These are phyloP conservation scores for Lichina pygmaea DNA, from an alignment of 495 filamentous ascomycete genomes.

Conservation along the genomic window DNA sequence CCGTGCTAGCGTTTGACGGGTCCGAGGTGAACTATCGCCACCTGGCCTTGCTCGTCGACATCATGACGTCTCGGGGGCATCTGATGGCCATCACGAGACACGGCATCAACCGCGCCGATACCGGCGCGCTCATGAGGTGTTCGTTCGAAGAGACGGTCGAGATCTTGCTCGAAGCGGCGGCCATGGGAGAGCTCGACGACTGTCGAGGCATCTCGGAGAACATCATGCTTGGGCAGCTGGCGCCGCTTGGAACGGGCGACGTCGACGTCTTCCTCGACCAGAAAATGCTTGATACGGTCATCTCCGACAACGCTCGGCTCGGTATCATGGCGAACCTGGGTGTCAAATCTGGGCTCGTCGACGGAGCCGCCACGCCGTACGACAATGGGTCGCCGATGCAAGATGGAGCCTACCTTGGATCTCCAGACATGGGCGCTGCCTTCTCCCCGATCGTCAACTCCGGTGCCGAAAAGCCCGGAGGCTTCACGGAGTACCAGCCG, in stretches of 20 bases:
- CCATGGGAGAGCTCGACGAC: conserved; percentile 83
- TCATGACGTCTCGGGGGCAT: conserved; percentile 87
- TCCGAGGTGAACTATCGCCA: conserved; percentile 99
- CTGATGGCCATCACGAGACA: conserved; percentile 92
- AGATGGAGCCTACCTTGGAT: conserved; percentile 40
- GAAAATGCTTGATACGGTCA: conserved; percentile 80
- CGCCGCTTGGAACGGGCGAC: conserved; percentile 86
- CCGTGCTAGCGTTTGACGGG: conserved; percentile 87
- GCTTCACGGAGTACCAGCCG: conserved; percentile 37
- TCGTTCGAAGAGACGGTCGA: conserved; percentile 99
- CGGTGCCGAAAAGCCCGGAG: conserved; percentile 47
- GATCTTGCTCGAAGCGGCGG: conserved; percentile 84
- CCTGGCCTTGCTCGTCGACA: conserved; percentile 82
- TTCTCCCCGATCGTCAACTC: conserved; percentile 78
- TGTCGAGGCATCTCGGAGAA: conserved; percentile 97
- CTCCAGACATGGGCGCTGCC: conserved; percentile 47
- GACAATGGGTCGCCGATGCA: conserved; percentile 72
- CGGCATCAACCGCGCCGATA: conserved; percentile 94
- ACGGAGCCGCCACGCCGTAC: conserved; percentile 84
- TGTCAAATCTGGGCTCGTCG: conserved; percentile 36
- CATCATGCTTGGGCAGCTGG: conserved; percentile 91
- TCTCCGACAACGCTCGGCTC: conserved; percentile 65
- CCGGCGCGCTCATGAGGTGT: conserved; percentile 94
- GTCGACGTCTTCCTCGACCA: conserved; percentile 82
- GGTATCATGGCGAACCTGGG: conserved; percentile 50